phyloP scores from a whole-genome alignment of 1,139 yeast species.

The Ogataea hybrid region DNA sequence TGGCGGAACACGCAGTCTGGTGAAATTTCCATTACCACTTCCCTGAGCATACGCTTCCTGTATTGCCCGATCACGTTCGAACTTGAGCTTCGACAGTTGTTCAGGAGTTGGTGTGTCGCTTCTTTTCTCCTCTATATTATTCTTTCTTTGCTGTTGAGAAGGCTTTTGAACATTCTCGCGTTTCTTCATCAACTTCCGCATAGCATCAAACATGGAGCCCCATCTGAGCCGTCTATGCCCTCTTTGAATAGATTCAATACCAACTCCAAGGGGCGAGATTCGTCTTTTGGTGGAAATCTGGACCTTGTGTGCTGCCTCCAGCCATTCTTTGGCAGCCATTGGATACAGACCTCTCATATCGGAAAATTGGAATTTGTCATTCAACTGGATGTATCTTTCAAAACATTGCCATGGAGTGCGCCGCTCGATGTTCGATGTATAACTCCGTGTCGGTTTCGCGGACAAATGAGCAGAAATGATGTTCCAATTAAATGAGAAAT shows the following conservation, averaged over 20 bases:
- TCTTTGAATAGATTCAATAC: constrained; percentile 85
- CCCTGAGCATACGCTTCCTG: constrained; percentile 58
- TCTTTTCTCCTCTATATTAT: constrained; percentile 30
- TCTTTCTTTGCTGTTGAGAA: constrained; percentile 38
- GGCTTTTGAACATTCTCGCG: constrained; percentile 71
- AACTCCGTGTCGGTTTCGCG: constrained; percentile 60
- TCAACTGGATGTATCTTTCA: constrained; percentile 90
- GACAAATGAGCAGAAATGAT: constrained; percentile 80
- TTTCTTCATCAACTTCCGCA: constrained; percentile 85
- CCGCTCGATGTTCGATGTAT: constrained; percentile 85
- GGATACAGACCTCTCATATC: constrained; percentile 91
- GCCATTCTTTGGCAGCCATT: constrained; percentile 83
- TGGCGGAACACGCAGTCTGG: constrained; percentile 23
- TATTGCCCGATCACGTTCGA: constrained; percentile 80
- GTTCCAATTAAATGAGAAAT: constrained; percentile 92
- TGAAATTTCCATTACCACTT: constrained; percentile 17
- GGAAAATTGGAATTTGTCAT: constrained; percentile 78
- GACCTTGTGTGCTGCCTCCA: constrained; percentile 85
- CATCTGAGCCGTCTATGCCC: constrained; percentile 88
- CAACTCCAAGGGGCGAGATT: constrained; percentile 88
- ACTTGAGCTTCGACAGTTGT: constrained; percentile 76
- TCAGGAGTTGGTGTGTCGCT: constrained; percentile 69
- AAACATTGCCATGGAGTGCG: constrained; percentile 99
- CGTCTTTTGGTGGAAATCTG: constrained; percentile 86
- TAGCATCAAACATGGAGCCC: constrained; percentile 98